Percentiles rank a stretch among this genome's conserved stretches.
These are phyloP conservation scores for Aspergillus phoenicis DNA, from an alignment of 2,329 filamentous ascomycete species.

Conservation along the genomic window DNA sequence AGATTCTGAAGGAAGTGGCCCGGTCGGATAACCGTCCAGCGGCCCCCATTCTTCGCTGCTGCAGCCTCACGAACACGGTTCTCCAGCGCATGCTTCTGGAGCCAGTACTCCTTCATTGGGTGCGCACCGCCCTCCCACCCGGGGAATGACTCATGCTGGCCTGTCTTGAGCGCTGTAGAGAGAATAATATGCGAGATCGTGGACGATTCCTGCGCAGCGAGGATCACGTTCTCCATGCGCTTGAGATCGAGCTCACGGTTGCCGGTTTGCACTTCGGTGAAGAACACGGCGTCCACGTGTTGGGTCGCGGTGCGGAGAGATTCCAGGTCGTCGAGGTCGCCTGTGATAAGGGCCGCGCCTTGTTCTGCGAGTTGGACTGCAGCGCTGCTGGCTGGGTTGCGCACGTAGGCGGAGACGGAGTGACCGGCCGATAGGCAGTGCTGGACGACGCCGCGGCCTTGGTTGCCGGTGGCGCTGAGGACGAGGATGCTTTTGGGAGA, in stretches of 20 bases:
- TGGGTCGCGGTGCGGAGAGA: neutral
- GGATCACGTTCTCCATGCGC: neutral
- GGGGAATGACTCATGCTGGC: neutral
- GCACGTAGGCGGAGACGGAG: neutral
- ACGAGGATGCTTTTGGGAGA: neutral
- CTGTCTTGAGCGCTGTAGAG: neutral
- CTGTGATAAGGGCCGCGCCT: neutral
- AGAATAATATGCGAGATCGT: neutral
- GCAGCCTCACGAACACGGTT: neutral
- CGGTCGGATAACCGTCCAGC: neutral
- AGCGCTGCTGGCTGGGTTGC: neutral
- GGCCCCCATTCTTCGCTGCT: neutral
- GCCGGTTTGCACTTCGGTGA: neutral
- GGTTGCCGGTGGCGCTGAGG: neutral
- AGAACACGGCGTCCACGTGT: neutral
- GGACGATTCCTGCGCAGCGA: neutral
- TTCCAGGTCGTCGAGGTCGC: neutral
- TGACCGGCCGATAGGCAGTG: neutral
- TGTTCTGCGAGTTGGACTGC: neutral
- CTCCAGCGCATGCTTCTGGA: conserved; percentile 1
- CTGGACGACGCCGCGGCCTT: conserved; percentile 5
- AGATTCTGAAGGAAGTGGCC: neutral
- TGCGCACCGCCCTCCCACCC: neutral
- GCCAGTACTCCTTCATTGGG: neutral
- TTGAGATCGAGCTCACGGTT: neutral